Conservation (phyloP, 2,329 filamentous ascomycete genomes). For the Penicillium capsulatum region DNA sequence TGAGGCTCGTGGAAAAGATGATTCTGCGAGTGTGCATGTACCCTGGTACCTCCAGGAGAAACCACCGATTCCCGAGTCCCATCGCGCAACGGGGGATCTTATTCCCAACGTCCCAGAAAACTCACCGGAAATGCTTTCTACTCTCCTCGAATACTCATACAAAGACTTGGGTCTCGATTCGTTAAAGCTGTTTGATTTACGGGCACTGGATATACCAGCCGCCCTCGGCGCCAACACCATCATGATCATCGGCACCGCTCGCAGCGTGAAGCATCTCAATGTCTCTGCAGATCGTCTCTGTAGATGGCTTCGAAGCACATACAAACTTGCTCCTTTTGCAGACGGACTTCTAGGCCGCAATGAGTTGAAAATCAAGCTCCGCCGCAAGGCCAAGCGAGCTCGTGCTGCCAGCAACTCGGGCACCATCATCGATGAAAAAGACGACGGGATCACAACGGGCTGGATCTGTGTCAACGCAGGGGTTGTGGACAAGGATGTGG, state of each 20-base stretch:
- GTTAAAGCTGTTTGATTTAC: conserved; percentile 74
- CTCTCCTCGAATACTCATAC: conserved; percentile 72
- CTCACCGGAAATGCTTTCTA: conserved; percentile 66
- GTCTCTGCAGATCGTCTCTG: conserved; percentile 86
- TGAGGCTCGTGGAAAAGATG: conserved; percentile 2
- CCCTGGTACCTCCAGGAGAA: conserved; percentile 84
- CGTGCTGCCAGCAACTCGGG: conserved; percentile 72
- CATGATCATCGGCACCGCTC: conserved; percentile 88
- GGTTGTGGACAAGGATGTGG: conserved; percentile 54
- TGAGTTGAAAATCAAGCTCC: conserved; percentile 82
- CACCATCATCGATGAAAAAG: conserved; percentile 54
- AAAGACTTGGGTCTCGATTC: conserved; percentile 83
- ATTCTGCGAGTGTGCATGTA: conserved; percentile 31
- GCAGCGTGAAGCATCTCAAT: conserved; percentile 89
- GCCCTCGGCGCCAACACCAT: conserved; percentile 83
- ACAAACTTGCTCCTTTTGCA: conserved; percentile 70
- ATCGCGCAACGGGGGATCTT: conserved; percentile 49
- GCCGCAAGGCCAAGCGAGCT: conserved; percentile 73
- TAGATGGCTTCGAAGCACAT: conserved; percentile 71
- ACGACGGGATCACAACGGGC: conserved; percentile 85
- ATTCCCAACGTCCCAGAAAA: conserved; percentile 63
- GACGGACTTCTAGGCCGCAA: conserved; percentile 87
- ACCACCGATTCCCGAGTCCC: conserved; percentile 37
- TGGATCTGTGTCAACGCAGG: conserved; percentile 96
- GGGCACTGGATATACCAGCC: conserved; percentile 76